These are phyloP conservation scores for Imleria badia DNA, from an alignment of 768 basidiomycete species.

Conservation along the genomic window DNA sequence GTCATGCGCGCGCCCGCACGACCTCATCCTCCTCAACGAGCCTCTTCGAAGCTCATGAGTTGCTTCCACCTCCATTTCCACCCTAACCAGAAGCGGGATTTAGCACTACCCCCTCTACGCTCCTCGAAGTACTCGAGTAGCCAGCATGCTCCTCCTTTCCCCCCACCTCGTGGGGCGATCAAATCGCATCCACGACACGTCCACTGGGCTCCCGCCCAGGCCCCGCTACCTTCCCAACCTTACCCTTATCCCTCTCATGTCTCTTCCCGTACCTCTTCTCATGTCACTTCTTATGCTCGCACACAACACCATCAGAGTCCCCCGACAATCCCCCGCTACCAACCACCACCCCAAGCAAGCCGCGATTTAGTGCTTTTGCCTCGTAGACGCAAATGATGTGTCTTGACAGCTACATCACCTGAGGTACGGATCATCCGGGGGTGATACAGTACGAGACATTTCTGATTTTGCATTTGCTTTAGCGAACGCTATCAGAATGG, in stretches of 20 bases:
- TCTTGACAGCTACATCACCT: constrained; percentile 11
- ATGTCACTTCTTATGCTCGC: constrained; percentile 5
- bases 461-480: constrained; percentile 25
- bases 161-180: constrained; percentile 20
- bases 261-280: constrained; percentile 13
- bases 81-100: constrained; percentile 22
- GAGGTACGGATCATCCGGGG: constrained; percentile 29
- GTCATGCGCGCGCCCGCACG: constrained; percentile 5
- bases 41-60: constrained; percentile 14
- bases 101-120: constrained; percentile 6
- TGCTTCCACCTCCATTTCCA: constrained; percentile 30
- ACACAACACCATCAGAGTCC: background rate
- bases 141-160: constrained; percentile 19
- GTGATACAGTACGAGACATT: constrained; percentile 17
- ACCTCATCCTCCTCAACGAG: constrained; percentile 13
- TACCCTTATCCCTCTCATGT: constrained; percentile 27
- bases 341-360: constrained; percentile 11
- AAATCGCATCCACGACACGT: constrained; percentile 22
- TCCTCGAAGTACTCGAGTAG: constrained; percentile 1
- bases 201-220: constrained; percentile 32
- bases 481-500: constrained; percentile 25
- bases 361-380: background rate
- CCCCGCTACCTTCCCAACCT: constrained; percentile 21
- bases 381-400: constrained; percentile 19
- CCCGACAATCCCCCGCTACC: constrained; percentile 19